Base-by-base conservation (phyloP, 495 filamentous ascomycete species). In the Trichoderma gamsii region DNA sequence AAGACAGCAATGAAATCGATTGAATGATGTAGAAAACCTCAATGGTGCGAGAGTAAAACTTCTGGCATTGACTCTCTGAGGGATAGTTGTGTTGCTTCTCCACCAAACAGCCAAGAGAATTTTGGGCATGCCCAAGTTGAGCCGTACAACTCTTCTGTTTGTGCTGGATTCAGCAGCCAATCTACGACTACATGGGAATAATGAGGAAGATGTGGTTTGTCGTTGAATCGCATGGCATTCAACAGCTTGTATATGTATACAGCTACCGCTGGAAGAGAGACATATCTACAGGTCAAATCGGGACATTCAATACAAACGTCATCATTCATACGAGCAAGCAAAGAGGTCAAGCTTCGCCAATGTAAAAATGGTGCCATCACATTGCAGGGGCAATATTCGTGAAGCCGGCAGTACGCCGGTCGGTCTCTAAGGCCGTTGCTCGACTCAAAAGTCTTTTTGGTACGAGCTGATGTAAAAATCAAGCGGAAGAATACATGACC, bases 341-440 rank as follows among this genome's bases (percentile, higher is more conserved):
- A 43, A 1, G n/a, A 16, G 25, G 21, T 11, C 43, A 46, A 11
- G 49, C 49, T 27, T 66, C 23, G 65, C 41, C 65, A 66, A 46
- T 15, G 44, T 25, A 13, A 61, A 21, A 61, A 61, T 61, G 56
- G 56, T 61, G 27, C 56, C 59, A 64, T 68, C 67, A 68, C 66
- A 61, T 68, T 59, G 13, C 41, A 27, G 49, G 56, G 56, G 56
- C 25, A 29, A 61, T 41, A 68, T 68, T 38, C 21, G 77, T 72
- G 72, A 84, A 85, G 84, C 83, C 84, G 84, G 84, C 83, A 83
- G 49, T 67, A 67, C 73, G 83, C 84, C 84, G 84, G 83, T 86
- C 84, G 84, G 84, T 79, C 84, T 86, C 84, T 85, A 73, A 84
- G 84, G 84, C 84, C 84, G 84, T 72, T 79, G 82, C 83, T 78